Percentiles rank a stretch among this genome's conserved stretches.
These are phyloP conservation scores for Nothophoma quercina DNA, from an alignment of 2,329 filamentous ascomycete genomes.

Conservation along the genomic window DNA sequence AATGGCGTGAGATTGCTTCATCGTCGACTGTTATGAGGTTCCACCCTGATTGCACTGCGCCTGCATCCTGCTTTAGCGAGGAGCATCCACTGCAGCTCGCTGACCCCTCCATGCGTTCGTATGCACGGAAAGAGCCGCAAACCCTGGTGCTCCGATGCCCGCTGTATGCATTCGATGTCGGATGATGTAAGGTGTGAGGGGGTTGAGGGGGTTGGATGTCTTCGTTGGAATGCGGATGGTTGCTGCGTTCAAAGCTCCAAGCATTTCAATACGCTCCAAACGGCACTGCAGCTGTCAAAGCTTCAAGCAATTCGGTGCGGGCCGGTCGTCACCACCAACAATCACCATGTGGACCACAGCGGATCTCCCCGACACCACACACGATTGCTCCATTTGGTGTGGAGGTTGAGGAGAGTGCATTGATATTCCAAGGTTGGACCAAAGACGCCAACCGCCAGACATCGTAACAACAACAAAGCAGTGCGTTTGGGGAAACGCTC, in stretches of 20 bases:
- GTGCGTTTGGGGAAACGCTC: no score
- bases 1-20: constrained; percentile 15
- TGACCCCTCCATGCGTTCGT: constrained; percentile 15
- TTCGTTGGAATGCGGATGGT: not conserved
- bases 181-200: not conserved
- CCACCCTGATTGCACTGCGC: constrained; percentile 1
- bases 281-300: constrained; percentile 1
- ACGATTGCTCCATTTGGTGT: not conserved
- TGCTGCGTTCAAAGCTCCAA: not conserved
- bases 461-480: no score
- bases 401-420: not conserved
- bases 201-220: not conserved
- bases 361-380: constrained; percentile 10
- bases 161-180: not conserved
- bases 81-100: not conserved
- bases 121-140: constrained; percentile 1
- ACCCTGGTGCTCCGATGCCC: constrained; percentile 2
- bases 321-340: not conserved
- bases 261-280: not conserved
- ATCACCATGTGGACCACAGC: constrained; percentile 3
- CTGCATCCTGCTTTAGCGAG: constrained; percentile 7
- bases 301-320: constrained; percentile 2
- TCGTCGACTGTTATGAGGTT: not conserved
- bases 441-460: no score
- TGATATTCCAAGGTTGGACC: not conserved